A percentile compares a stretch with the other conserved stretches of the same genome.
phyloP scores from a whole-genome alignment of 306 rosid genomes.

The Gynostemma pentaphyllum region DNA sequence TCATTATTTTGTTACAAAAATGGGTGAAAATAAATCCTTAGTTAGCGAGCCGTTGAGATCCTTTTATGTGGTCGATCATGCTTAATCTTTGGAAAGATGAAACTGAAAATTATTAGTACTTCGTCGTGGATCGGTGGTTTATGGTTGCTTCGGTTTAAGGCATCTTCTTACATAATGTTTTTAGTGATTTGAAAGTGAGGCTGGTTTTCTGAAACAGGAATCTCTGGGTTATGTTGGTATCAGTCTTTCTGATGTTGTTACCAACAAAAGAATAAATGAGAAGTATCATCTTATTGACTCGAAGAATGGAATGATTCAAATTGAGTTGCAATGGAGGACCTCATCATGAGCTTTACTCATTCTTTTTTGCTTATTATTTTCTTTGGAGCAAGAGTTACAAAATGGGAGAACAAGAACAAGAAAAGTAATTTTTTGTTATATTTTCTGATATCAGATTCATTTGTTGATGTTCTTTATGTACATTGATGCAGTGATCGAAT shows the following conservation, averaged over 20 bases:
- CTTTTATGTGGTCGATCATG: not conserved
- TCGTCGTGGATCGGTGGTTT: not conserved
- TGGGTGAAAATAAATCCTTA: not conserved
- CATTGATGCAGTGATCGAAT: not conserved
- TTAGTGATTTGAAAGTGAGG: not conserved
- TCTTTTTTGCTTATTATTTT: not conserved
- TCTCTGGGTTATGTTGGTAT: constrained; percentile 63
- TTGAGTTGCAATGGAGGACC: constrained; percentile 85
- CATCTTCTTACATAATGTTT: not conserved
- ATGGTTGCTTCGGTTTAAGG: constrained; percentile 1
- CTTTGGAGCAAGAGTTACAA: not conserved
- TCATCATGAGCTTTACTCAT: constrained; percentile 17
- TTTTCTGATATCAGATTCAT: not conserved
- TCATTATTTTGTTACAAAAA: not conserved
- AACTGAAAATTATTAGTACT: not conserved
- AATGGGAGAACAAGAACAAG: not conserved
- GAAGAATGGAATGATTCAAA: constrained; percentile 69
- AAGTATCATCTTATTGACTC: constrained; percentile 84
- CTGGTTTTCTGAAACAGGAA: constrained; percentile 33
- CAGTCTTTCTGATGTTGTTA: constrained; percentile 51
- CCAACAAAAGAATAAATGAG: constrained; percentile 74
- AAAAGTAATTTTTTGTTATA: not conserved
- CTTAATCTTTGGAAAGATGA: not conserved
- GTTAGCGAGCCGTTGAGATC: not conserved
- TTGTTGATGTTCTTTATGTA: not conserved